Evolutionary conservation across 768 basidiomycete species (phyloP).

Genomic region (Clitopilus passeckerianus): DNA sequence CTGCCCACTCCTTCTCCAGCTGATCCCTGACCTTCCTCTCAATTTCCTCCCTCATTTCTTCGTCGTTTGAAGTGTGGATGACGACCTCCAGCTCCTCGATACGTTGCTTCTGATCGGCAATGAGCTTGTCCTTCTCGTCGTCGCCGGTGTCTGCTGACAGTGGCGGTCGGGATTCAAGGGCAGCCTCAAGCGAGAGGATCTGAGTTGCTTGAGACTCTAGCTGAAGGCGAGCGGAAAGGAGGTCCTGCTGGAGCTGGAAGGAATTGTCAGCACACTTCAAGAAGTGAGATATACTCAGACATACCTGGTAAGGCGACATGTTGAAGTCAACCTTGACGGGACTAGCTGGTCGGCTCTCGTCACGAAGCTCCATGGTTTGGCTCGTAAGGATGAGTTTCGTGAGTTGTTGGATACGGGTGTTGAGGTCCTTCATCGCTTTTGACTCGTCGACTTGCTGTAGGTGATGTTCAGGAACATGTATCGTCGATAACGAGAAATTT

Average conservation of each 20-base stretch:
- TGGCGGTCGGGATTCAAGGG: conserved; percentile 66
- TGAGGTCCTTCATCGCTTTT: conserved; percentile 80
- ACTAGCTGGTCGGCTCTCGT: conserved; percentile 73
- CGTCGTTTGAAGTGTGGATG: conserved; percentile 51
- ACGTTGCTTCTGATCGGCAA: conserved; percentile 67
- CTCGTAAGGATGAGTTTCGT: conserved; percentile 85
- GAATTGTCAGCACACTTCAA: not conserved
- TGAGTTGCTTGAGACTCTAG: conserved; percentile 79
- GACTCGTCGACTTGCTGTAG: conserved; percentile 77
- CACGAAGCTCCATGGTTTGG: conserved; percentile 70
- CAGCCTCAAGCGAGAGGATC: conserved; percentile 78
- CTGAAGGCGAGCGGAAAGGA: conserved; percentile 72
- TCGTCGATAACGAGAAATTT: not conserved
- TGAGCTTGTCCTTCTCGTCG: conserved; percentile 73
- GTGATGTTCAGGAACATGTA: not conserved
- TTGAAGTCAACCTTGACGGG: conserved; percentile 90
- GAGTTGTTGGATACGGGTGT: conserved; percentile 73
- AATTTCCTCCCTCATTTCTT: conserved; percentile 69
- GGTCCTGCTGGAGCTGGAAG: conserved; percentile 77
- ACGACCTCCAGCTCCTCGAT: conserved; percentile 76
- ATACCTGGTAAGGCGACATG: conserved; percentile 79
- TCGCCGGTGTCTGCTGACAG: conserved; percentile 69
- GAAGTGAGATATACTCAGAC: conserved; percentile 1
- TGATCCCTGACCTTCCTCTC: conserved; percentile 63
- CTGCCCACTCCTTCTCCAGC: conserved; percentile 70